Conservation (phyloP, 441 rosid genomes). For the Adansonia gregorii region DNA sequence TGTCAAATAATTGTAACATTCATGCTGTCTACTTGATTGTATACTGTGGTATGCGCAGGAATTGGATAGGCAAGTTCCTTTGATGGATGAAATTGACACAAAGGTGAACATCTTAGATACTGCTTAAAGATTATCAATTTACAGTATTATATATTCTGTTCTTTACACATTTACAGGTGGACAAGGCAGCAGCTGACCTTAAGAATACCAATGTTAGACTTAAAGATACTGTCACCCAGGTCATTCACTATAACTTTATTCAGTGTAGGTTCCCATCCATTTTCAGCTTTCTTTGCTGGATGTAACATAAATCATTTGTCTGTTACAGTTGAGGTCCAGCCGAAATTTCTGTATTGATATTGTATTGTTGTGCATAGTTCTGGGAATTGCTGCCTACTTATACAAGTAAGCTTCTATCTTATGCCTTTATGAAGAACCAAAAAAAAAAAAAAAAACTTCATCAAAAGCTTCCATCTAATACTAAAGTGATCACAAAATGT, state of each 20-base stretch:
- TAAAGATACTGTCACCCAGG: slow-evolving; percentile 92
- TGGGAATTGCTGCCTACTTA: slow-evolving; percentile 91
- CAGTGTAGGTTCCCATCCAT: slow-evolving; percentile 24
- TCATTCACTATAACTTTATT: slow-evolving; percentile 35
- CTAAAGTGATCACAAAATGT: background rate
- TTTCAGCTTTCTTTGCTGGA: slow-evolving; percentile 23
- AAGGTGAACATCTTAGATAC: slow-evolving; percentile 63
- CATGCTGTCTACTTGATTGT: slow-evolving; percentile 16
- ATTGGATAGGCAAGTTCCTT: slow-evolving; percentile 86
- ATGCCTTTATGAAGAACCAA: slow-evolving; percentile 1
- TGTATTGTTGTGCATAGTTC: slow-evolving; percentile 71
- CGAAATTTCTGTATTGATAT: slow-evolving; percentile 93
- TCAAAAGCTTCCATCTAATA: background rate
- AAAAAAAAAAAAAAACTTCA: background rate
- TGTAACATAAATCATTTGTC: slow-evolving; percentile 34
- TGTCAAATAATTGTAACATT: background rate
- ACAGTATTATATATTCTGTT: slow-evolving; percentile 14
- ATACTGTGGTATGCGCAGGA: slow-evolving; percentile 56
- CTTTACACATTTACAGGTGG: slow-evolving; percentile 60
- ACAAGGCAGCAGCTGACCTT: slow-evolving; percentile 86
- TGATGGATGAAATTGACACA: slow-evolving; percentile 96
- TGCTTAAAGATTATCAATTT: slow-evolving; percentile 17
- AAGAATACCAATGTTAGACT: slow-evolving; percentile 95
- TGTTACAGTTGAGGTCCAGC: slow-evolving; percentile 85
- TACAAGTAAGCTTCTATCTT: slow-evolving; percentile 72